Evolutionary conservation across 176 grass and related monocot species (phyloP), one percentile per base, ranked within the genome.

Genomic region (Thinopyrum elongatum): DNA sequence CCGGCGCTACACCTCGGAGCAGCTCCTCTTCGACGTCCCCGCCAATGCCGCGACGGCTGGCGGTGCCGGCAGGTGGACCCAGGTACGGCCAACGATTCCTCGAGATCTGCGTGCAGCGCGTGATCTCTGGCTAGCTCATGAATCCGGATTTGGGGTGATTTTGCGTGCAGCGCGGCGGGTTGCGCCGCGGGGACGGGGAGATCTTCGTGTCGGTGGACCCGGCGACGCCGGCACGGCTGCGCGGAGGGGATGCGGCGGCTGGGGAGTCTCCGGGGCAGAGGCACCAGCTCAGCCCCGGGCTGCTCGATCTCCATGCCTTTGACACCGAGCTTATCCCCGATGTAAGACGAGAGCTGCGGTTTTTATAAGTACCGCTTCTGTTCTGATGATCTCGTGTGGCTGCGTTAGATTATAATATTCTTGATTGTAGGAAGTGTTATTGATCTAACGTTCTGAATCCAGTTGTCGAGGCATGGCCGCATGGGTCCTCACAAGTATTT

Each of bases 271-370:
- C 85, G 58, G 83, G 91, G 39, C 68, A 70, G 57, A 79, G 82
- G 81, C 91, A 88, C 79, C 92, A 96, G 87, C 86, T 94, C 79
- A 99, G 97, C 49, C 97, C 97, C 3, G 97, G 97, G 4, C 84
- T 99, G 76, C 90, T 99, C 83, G 97, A 99, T 86, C 90, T 99
- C 69, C 97, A 99, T 26, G 91, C 94, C 8, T 89, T 94, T 33
- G 94, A 99, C 73, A 99, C 94, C 10, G 97, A 99, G 88, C 92
- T 99, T 33, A 93, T 99, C 57, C 89, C 92, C 12, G 94, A 99
- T 68, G 97, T 99, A 90, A 94, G 82, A 63, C 7, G 59, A 70
- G 15, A 34, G 79, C 36, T 59, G 49, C 16, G 17, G 26, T 44
- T 74, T 30, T 90, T 76, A 31, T 76, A 31, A 51, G 11, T 59